Conservation (phyloP, 768 basidiomycete genomes). For the Trametes gibbosa region DNA sequence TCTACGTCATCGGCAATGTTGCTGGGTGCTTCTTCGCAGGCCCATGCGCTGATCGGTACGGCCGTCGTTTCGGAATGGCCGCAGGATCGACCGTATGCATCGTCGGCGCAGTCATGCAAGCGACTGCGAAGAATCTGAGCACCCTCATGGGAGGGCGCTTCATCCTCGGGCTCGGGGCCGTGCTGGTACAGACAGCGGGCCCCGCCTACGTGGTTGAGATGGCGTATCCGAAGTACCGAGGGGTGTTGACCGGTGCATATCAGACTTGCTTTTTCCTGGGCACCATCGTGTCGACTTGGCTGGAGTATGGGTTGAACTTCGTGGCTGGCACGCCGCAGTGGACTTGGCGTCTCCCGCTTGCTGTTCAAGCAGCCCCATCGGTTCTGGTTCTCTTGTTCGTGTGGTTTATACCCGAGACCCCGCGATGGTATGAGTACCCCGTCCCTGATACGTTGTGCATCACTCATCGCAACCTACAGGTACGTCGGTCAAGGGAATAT, state of each 20-base stretch:
- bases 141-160: slow-evolving; percentile 54
- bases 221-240: slow-evolving; percentile 53
- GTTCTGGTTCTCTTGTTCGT: slow-evolving; percentile 49
- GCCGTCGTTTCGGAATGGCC: slow-evolving; percentile 29
- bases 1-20: slow-evolving; percentile 31
- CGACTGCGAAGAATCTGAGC: slow-evolving; percentile 43
- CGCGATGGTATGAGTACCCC: slow-evolving; percentile 47
- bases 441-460: background rate
- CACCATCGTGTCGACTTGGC: slow-evolving; percentile 21
- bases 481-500: slow-evolving; percentile 50
- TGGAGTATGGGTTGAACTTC: slow-evolving; percentile 46
- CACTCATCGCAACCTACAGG: slow-evolving; percentile 4
- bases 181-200: slow-evolving; percentile 17
- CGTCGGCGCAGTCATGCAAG: slow-evolving; percentile 57
- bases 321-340: slow-evolving; percentile 37
- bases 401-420: slow-evolving; percentile 69
- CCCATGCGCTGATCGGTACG: slow-evolving; percentile 23
- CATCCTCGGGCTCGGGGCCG: slow-evolving; percentile 39
- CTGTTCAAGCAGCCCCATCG: slow-evolving; percentile 60
- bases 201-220: slow-evolving; percentile 65
- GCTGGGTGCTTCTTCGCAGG: slow-evolving; percentile 26
- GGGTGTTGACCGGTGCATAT: slow-evolving; percentile 55
- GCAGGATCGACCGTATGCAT: slow-evolving; percentile 63
- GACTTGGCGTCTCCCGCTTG: slow-evolving; percentile 66
- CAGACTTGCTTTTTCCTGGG: slow-evolving; percentile 20